These are phyloP conservation scores for Cunninghamia lanceolata DNA, from an alignment of 75 land plant species.

Conservation along the genomic window DNA sequence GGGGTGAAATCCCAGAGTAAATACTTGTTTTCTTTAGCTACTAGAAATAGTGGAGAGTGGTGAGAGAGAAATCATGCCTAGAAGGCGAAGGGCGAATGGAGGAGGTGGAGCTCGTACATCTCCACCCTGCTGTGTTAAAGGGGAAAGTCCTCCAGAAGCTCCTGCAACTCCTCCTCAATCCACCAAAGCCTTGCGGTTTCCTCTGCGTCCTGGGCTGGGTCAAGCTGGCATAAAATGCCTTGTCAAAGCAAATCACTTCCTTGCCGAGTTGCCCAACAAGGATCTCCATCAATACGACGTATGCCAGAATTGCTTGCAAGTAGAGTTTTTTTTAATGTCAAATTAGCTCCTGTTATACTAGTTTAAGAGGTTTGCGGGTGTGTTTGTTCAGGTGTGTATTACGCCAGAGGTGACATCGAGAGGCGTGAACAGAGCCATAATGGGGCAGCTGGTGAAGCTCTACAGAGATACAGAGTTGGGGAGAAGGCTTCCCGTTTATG, in stretches of 20 bases:
- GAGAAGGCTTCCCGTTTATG: constrained; percentile 78
- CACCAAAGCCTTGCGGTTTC: constrained; percentile 51
- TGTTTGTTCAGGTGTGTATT: constrained; percentile 55
- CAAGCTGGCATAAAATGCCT: constrained; percentile 48
- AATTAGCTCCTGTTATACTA: background rate
- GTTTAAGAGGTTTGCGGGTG: background rate
- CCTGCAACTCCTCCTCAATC: constrained; percentile 26
- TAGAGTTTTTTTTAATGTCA: background rate
- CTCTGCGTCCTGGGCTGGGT: constrained; percentile 57
- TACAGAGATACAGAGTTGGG: constrained; percentile 61
- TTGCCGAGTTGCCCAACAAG: constrained; percentile 62
- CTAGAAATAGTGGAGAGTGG: background rate
- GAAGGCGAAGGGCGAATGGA: background rate
- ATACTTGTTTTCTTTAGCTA: background rate
- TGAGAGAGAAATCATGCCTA: background rate
- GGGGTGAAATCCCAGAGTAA: no score
- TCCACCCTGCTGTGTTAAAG: background rate
- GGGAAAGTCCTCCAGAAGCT: background rate
- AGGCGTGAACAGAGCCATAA: constrained; percentile 55
- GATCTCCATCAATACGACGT: constrained; percentile 77
- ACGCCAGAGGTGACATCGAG: constrained; percentile 62
- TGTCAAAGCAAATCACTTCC: constrained; percentile 77
- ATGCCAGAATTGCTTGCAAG: constrained; percentile 11
- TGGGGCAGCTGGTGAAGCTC: constrained; percentile 62
- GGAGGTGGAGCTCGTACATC: background rate